These are phyloP conservation scores for Ustilago curta DNA, from an alignment of 1,284 basidiomycete genomes.

Conservation along the genomic window DNA sequence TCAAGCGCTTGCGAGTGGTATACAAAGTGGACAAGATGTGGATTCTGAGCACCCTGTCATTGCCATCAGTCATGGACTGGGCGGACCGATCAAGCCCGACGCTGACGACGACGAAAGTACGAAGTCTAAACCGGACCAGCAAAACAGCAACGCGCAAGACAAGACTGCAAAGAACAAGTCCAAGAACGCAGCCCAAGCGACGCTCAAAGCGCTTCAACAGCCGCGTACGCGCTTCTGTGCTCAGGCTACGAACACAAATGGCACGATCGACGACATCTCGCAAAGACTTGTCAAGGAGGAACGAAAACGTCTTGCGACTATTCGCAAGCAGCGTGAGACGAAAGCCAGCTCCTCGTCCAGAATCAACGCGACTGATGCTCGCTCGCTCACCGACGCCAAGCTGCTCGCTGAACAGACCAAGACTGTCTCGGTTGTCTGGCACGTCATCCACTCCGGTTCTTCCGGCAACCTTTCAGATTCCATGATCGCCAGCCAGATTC, in stretches of 20 bases:
- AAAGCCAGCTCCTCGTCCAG: constrained; percentile 4
- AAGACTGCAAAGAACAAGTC: constrained; percentile 1
- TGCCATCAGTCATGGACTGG: constrained; percentile 33
- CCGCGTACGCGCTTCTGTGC: constrained; percentile 47
- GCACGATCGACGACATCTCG: constrained; percentile 25
- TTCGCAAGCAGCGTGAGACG: constrained; percentile 26
- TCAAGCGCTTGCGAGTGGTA: constrained; percentile 12
- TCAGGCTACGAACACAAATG: constrained; percentile 32
- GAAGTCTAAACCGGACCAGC: constrained; percentile 6
- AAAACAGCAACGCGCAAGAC: constrained; percentile 8
- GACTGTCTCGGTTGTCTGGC: constrained; percentile 45
- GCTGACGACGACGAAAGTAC: background rate
- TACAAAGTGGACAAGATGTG: constrained; percentile 8
- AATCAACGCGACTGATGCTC: constrained; percentile 12
- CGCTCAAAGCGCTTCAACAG: constrained; percentile 14
- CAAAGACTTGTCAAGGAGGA: constrained; percentile 20
- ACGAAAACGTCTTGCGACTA: constrained; percentile 23
- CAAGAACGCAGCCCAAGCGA: constrained; percentile 17
- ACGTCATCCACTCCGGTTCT: constrained; percentile 43
- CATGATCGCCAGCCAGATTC: constrained; percentile 70
- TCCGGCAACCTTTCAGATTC: constrained; percentile 28
- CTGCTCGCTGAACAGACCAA: constrained; percentile 37
- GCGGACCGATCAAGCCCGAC: constrained; percentile 17
- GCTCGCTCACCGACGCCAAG: constrained; percentile 29
- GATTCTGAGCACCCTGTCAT: background rate